Base-by-base conservation (phyloP, 164 flowering plant genomes). In the Houttuynia cordata region DNA sequence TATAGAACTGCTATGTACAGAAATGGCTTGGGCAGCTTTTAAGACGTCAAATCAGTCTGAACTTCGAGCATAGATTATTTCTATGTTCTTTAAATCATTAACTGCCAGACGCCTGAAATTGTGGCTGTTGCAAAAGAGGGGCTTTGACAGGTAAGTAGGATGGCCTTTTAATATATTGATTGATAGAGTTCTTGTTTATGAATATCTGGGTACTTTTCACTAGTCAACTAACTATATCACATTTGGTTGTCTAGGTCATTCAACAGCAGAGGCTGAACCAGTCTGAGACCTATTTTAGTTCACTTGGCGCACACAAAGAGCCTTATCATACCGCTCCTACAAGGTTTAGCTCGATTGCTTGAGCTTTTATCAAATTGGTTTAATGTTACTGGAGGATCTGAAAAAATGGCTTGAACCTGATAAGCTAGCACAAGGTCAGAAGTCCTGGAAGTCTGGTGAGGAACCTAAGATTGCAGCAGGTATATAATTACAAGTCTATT, bases 401-500 rank as follows among this genome's bases (percentile, higher is more conserved):
- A 91, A 83, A 71, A 94, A 85, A 75, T 94, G 97, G 97, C 73
- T 91, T 68, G 99, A 94, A 68, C 99, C 99, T n/a, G 99, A 94
- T 62, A 94, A 94, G 68, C 97, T 94, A 71, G 90, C 95, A n/a
- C 91, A 80, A 70, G 73, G 78, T 64, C 96, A 88, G 73, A 94
- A 91, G 69, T 76, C 91, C 30, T 94, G 99, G 99, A 94, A 94
- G 71, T 78, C 96, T 73, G 99, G 99, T 47, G 99, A 94, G 70
- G 99, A 91, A 70, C 99, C 99, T 60, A 91, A 91, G 76, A 86
- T 94, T 77, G 99, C 99, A 24, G 95, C 99, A 60, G 99, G 99
- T 91, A 64, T 21, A 56, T 75, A 37, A 14, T 10, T 20, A 42
- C 51, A 15, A 19, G 52, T 62, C 18, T 41, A 20, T n/a, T 23